A percentile compares a stretch with the other conserved stretches of the same genome.
Conservation (phyloP, 306 rosid species). For the Hylodesmum podocarpum region DNA sequence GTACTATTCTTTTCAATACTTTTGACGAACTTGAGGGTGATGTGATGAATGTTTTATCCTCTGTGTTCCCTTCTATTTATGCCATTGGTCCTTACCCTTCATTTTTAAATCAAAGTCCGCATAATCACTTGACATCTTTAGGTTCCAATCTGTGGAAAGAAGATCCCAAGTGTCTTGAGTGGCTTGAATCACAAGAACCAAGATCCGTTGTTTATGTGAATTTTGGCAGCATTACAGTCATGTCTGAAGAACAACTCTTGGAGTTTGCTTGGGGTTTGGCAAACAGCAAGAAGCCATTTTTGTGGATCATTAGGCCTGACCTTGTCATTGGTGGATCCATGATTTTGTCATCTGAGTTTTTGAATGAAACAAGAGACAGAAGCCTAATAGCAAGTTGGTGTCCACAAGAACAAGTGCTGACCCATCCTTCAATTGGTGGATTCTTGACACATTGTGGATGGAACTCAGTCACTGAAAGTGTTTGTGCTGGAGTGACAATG, state of each 20-base stretch:
- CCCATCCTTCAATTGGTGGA: conserved; percentile 25
- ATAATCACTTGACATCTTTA: not conserved
- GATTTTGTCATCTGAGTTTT: conserved; percentile 27
- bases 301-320: conserved; percentile 43
- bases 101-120: not conserved
- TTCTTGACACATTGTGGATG: conserved; percentile 44
- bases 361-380: conserved; percentile 15
- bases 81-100: not conserved
- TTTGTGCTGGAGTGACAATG: conserved; percentile 34
- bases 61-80: not conserved
- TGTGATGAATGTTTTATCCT: not conserved
- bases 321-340: conserved; percentile 27
- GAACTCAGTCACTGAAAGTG: conserved; percentile 37
- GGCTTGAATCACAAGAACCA: conserved; percentile 31
- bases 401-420: conserved; percentile 36
- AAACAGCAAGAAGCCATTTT: conserved; percentile 29
- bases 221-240: conserved; percentile 32
- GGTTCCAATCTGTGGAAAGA: conserved; percentile 43
- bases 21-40: conserved; percentile 21
- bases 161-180: conserved; percentile 28
- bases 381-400: conserved; percentile 36
- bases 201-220: conserved; percentile 30
- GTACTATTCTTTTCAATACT: conserved; percentile 15
- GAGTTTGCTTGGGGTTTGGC: conserved; percentile 43
- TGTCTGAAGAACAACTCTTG: conserved; percentile 16